Evolutionary conservation across 2,329 filamentous ascomycete species (phyloP).

Genomic region (Monosporascus ibericus): DNA sequence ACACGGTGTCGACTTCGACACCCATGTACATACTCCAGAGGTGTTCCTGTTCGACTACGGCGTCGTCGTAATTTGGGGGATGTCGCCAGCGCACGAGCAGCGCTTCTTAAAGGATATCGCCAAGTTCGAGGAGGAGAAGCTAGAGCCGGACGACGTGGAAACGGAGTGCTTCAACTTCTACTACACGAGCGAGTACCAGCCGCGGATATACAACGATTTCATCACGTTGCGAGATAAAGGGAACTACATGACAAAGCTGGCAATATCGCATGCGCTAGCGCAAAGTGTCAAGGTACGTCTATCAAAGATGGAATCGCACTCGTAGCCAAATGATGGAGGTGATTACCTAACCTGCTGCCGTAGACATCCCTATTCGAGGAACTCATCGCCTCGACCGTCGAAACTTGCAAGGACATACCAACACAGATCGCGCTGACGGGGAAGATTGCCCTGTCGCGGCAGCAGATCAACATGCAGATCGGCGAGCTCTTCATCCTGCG

Average conservation of each 20-base stretch:
- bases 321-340: no score
- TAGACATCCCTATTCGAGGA: constrained; percentile 94
- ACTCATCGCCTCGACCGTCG: constrained; percentile 87
- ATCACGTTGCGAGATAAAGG: constrained; percentile 90
- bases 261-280: constrained; percentile 90
- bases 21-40: constrained; percentile 82
- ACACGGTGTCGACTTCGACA: constrained; percentile 70
- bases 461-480: constrained; percentile 98
- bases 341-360: background rate
- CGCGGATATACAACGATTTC: constrained; percentile 98
- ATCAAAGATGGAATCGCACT: background rate
- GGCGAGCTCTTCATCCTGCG: constrained; percentile 95
- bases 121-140: constrained; percentile 89
- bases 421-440: constrained; percentile 89
- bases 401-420: constrained; percentile 87
- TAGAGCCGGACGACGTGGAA: constrained; percentile 83
- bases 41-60: constrained; percentile 97
- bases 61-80: constrained; percentile 97
- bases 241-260: constrained; percentile 97
- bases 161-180: constrained; percentile 98
- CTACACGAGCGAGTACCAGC: constrained; percentile 96
- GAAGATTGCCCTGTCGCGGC: constrained; percentile 80
- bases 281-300: constrained; percentile 79
- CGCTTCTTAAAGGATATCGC: constrained; percentile 89
- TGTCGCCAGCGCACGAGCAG: constrained; percentile 84